Base-by-base conservation (phyloP, 495 filamentous ascomycete species). In the Entonaema liquescens region DNA sequence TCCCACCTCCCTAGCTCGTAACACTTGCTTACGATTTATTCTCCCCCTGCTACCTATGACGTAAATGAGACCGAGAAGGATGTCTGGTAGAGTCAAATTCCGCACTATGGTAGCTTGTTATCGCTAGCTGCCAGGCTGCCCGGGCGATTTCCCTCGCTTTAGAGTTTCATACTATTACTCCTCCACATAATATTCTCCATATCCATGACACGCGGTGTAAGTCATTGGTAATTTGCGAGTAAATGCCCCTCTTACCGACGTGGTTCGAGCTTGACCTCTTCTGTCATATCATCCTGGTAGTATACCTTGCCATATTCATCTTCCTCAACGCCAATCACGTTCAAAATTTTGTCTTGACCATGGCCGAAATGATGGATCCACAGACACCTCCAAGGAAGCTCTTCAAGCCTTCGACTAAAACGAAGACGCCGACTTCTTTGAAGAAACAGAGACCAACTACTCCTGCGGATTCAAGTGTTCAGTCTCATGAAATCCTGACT, bases 371-470 rank as follows among this genome's bases (percentile, higher is more conserved):
- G 42, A 31, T 76, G 54, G 55, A 57, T 40, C 70, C 73, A 7
- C 75, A 72, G 60, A 75, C 73, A 26, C 65, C 75, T 26, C 65
- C 70, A 26, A 77, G 70, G 65, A 77, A 77, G 52, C 49, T 77
- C 6, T 77, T 77, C 62, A 77, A 77, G 60, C 68, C 75, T 50
- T 72, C 75, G 21, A 76, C 50, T 28, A 76, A 74, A 35, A 77
- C 71, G 17, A 76, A 75, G 53, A 74, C 73, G 25, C 73, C 73
- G 17, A 74, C 73, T 11, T 49, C 73, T 44, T 38, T 26, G 15
- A 73, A 68, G 54, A 65, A 54, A 19, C 65, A 72, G 55, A 61
- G 44, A 61, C 35, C 72, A 35, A 65, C 50, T 11, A 67, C 71
- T 54, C 59, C 71, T 1, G 59, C 67, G 12, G 42, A 56, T 9